Base-by-base conservation (phyloP, 1,284 basidiomycete genomes). In the Ceratobasidium sp. region DNA sequence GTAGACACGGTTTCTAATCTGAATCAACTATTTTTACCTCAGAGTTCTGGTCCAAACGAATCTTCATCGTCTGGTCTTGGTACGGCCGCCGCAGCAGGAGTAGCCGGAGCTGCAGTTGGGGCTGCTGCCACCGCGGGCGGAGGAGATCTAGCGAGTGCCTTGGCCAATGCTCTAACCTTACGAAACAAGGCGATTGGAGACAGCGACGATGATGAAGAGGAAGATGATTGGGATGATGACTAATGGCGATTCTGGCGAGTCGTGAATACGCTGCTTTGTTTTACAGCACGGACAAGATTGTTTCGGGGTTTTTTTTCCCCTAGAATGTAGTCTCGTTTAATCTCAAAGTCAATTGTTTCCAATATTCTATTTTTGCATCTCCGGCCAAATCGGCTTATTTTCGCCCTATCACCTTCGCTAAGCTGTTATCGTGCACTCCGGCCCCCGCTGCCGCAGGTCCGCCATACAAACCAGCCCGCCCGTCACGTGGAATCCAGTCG, bases 171-270 rank as follows among this genome's bases (percentile, higher is more conserved):
- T 6, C 85, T 94, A 77, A 89, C 88, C 76, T 91, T 94, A 83
- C 88, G 97, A 82, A 98, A 96, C 85, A 96, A 94, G 85, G 94
- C 96, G 83, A 88, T 98, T 84, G 96, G 95, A 4, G 95, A 96
- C 81, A 95, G 92, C 68, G 80, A 86, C 81, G 95, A 97, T 81
- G 95, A 96, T 1, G 96, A 98, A 56, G 96, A 97, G 13, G 94
- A 95, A 6, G 94, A 95, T 75, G 94, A 95, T 78, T 96, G 95
- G 95, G 95, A 95, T 85, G 67, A 72, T 70, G 51, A 70, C n/a
- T 55, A 67, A 13, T 33, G 26, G 26, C 10, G 1, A 40, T 44
- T 6, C 9, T 64, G 10, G 6, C n/a, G 39, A 7, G 6, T 23
- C 23, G 12, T 4, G 18, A 7, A 64, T 64, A 44, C 4, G 23